phyloP scores from a whole-genome alignment of 2,329 filamentous ascomycete species.

The Ophiosphaerella korrae region DNA sequence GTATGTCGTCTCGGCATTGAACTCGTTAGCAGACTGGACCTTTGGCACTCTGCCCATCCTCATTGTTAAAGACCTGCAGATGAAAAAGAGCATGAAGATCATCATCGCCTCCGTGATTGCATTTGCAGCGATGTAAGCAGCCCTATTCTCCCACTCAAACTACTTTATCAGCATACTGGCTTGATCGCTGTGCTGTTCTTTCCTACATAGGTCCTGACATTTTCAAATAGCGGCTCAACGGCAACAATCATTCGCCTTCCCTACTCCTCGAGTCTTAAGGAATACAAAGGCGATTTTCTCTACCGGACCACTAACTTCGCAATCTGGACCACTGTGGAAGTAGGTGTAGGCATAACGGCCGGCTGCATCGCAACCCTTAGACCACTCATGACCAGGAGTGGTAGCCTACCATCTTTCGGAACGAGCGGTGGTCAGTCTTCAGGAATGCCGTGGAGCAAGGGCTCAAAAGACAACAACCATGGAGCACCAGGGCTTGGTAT shows the following conservation, averaged over 20 bases:
- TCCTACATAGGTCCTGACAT: conserved; percentile 9
- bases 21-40: conserved; percentile 36
- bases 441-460: conserved; percentile 7
- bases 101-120: conserved; percentile 59
- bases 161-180: too few relatives aligned
- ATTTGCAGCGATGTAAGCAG: conserved; percentile 48
- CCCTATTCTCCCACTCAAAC: not conserved
- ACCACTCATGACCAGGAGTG: conserved; percentile 21
- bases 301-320: conserved; percentile 39
- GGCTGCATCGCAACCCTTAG: conserved; percentile 35
- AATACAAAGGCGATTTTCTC: conserved; percentile 37
- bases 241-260: conserved; percentile 38
- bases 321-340: conserved; percentile 38
- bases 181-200: too few relatives aligned
- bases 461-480: conserved; percentile 10
- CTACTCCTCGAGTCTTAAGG: conserved; percentile 32
- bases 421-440: not conserved
- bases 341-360: conserved; percentile 35
- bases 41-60: conserved; percentile 47
- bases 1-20: conserved; percentile 44
- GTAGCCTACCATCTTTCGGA: conserved; percentile 1
- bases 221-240: conserved; percentile 43
- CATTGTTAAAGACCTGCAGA: conserved; percentile 61
- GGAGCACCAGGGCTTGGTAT: not conserved
- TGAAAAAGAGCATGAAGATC: conserved; percentile 58